These are phyloP conservation scores for Protomyces arabidopsidicola DNA, from an alignment of 1,139 yeast genomes.

Conservation along the genomic window DNA sequence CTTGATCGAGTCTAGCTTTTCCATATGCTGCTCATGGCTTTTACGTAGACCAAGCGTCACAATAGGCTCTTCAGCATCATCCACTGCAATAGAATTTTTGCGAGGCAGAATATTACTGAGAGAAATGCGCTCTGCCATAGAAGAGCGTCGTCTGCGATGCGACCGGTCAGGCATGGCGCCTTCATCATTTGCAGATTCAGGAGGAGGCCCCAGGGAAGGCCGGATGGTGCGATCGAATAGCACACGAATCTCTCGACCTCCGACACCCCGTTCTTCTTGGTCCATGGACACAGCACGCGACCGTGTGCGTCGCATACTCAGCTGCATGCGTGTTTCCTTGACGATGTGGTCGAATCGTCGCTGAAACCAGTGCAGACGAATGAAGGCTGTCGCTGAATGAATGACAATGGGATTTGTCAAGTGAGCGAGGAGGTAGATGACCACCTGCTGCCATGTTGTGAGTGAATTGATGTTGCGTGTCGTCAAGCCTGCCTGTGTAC, in stretches of 20 bases:
- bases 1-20: background rate
- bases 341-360: constrained; percentile 76
- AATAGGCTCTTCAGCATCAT: background rate
- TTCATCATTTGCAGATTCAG: background rate
- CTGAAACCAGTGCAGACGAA: constrained; percentile 88
- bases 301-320: constrained; percentile 74
- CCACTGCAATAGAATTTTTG: background rate
- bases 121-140: background rate
- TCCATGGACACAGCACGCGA: constrained; percentile 14
- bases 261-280: constrained; percentile 29
- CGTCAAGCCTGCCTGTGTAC: constrained; percentile 90
- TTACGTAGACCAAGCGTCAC: background rate
- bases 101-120: background rate
- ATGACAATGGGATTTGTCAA: constrained; percentile 85
- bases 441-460: constrained; percentile 60
- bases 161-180: background rate
- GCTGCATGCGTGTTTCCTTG: constrained; percentile 57
- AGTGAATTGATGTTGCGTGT: constrained; percentile 63
- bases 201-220: background rate
- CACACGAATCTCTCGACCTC: constrained; percentile 28
- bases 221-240: constrained; percentile 10
- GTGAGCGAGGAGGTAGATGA: constrained; percentile 55
- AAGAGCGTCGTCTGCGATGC: background rate
- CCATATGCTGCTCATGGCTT: background rate
- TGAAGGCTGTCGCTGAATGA: constrained; percentile 69